Evolutionary conservation across 2,329 filamentous ascomycete genomes (phyloP).

Genomic region (Hypomyces rosellus): DNA sequence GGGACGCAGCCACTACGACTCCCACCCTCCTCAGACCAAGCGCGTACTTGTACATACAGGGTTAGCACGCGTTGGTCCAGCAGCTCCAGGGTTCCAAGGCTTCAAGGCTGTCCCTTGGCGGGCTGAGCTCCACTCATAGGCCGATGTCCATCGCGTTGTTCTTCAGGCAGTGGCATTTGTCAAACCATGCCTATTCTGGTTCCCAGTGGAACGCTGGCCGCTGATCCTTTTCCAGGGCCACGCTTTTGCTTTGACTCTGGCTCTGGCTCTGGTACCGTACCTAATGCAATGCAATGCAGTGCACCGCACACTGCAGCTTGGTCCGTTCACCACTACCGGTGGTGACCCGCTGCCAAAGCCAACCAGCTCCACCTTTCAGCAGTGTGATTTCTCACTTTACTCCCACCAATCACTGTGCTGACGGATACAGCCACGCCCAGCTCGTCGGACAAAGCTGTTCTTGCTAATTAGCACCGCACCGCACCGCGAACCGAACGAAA

Average conservation of each 20-base stretch:
- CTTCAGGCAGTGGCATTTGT: slow-evolving; percentile 10
- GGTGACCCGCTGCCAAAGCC: slow-evolving; percentile 11
- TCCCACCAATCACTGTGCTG: background rate
- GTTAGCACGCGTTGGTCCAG: background rate
- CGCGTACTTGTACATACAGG: background rate
- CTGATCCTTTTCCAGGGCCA: slow-evolving; percentile 7
- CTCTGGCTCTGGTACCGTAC: background rate
- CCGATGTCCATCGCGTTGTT: slow-evolving; percentile 2
- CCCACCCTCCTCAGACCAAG: background rate
- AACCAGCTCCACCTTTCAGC: slow-evolving; percentile 2
- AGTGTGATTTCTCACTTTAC: slow-evolving; percentile 1
- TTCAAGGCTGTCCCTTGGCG: slow-evolving; percentile 7
- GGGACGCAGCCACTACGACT: background rate
- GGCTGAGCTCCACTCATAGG: slow-evolving; percentile 6
- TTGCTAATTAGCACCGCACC: too few relatives aligned
- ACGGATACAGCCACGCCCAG: slow-evolving; percentile 5
- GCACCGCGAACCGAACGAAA: too few relatives aligned
- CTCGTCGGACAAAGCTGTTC: too few relatives aligned
- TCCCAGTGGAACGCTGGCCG: slow-evolving; percentile 8
- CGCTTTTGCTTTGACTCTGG: background rate
- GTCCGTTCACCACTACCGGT: background rate
- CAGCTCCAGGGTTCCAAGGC: background rate
- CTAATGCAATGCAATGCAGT: slow-evolving; percentile 9
- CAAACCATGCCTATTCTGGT: slow-evolving; percentile 6
- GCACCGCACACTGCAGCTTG: slow-evolving; percentile 4